These are phyloP conservation scores for Skeletonema marinoi DNA, from an alignment of 108 stramenopile genomes.

Conservation along the genomic window DNA sequence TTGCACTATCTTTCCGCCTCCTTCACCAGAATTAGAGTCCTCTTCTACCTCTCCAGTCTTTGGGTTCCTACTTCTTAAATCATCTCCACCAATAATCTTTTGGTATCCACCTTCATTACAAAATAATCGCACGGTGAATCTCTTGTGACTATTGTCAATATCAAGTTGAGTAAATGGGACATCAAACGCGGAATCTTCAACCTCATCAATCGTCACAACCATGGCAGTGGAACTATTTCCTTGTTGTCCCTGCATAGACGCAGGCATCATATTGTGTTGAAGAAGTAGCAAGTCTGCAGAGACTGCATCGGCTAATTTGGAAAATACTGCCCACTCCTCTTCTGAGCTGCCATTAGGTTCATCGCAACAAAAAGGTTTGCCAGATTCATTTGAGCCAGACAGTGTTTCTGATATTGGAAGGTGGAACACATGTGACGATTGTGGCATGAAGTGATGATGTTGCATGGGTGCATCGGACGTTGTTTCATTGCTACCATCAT, in stretches of 20 bases:
- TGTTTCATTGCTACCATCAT: not conserved
- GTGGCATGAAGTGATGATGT: conserved; percentile 15
- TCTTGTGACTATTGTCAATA: conserved; percentile 43
- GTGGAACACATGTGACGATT: conserved; percentile 60
- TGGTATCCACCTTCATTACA: conserved; percentile 78
- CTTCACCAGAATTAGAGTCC: not conserved
- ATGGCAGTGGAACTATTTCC: conserved; percentile 7
- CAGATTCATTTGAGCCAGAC: conserved; percentile 71
- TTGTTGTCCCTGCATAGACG: conserved; percentile 15
- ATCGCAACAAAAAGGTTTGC: conserved; percentile 66
- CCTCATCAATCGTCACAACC: conserved; percentile 41
- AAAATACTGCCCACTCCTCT: conserved; percentile 59
- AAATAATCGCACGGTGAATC: conserved; percentile 67
- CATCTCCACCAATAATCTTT: conserved; percentile 49
- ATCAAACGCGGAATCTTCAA: conserved; percentile 55
- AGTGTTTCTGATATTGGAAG: conserved; percentile 75
- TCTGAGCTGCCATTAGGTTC: conserved; percentile 27
- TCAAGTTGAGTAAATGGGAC: conserved; percentile 61
- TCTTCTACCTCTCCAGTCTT: conserved; percentile 65
- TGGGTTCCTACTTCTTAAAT: conserved; percentile 71
- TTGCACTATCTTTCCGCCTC: not conserved
- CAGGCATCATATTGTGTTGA: conserved; percentile 48
- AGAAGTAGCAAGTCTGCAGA: conserved; percentile 68
- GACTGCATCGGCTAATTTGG: conserved; percentile 67
- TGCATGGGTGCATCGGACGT: not conserved